phyloP scores from a whole-genome alignment of 805 yeast genomes.

The Zygosaccharomyces gambellarensis region DNA sequence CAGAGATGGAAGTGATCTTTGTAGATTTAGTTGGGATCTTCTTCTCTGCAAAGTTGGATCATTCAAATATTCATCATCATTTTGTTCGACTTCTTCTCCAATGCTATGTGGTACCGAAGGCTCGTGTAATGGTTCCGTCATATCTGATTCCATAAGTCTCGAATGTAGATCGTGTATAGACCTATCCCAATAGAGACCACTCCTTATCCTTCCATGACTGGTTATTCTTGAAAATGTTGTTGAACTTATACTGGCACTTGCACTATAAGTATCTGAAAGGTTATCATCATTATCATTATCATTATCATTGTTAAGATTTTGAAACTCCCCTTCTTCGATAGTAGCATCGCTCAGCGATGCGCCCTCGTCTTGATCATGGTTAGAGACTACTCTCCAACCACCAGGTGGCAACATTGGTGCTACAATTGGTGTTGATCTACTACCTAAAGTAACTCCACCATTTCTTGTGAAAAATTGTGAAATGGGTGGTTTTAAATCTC shows the following conservation, averaged over 20 bases:
- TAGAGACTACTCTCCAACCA: constrained; percentile 31
- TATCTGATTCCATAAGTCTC: constrained; percentile 4
- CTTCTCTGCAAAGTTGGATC: constrained; percentile 32
- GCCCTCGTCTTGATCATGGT: constrained; percentile 19
- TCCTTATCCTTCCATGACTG: constrained; percentile 11
- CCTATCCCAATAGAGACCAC: constrained; percentile 34
- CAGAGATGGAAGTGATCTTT: constrained; percentile 12
- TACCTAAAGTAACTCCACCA: constrained; percentile 28
- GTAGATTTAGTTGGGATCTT: constrained; percentile 29
- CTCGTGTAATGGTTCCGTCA: constrained; percentile 4
- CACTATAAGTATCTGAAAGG: constrained; percentile 4
- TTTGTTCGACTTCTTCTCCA: constrained; percentile 19
- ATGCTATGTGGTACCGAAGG: constrained; percentile 7
- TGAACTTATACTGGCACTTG: constrained; percentile 5
- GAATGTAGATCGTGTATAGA: constrained; percentile 25
- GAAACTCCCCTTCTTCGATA: constrained; percentile 3
- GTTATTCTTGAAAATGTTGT: constrained; percentile 2
- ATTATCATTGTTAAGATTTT: constrained; percentile 1
- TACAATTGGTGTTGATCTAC: constrained; percentile 20
- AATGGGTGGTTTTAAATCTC: constrained; percentile 33
- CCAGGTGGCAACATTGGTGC: constrained; percentile 33
- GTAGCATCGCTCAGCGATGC: constrained; percentile 4
- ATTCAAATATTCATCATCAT: constrained; percentile 31
- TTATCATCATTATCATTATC: constrained; percentile 1
- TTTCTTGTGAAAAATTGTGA: constrained; percentile 32